Base-by-base conservation (phyloP, 306 rosid genomes). In the Prinsepia uniflora region DNA sequence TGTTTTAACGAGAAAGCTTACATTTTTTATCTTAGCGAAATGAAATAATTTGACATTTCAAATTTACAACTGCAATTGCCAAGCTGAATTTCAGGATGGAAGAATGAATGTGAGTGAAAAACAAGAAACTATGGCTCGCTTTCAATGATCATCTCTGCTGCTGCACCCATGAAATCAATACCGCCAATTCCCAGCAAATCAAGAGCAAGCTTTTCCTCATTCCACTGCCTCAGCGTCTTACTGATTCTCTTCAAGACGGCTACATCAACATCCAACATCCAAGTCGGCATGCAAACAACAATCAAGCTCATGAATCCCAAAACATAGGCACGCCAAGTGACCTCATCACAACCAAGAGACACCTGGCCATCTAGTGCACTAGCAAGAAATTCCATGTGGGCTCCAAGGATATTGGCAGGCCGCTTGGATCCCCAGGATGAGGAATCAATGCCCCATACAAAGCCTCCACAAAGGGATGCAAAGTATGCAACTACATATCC, bases 381-480 rank as follows among this genome's bases (percentile, higher is more conserved):
- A 5, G 94, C 98, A 34, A 93, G 83, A 81, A 93, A 93, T 74
- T 90, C 88, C 92, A 93, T 81, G 78, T 93, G 98, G 66, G 65
- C 74, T 20, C 88, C 88, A 40, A 94, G 85, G 74, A 90, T 83
- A 56, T 87, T 89, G 6, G 84, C 94, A 50, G 94, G 98, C 22
- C 94, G 77, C 76, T 84, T 90, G 43, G 98, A 87, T 58, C 86
- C 88, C 10, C 89, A 75, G 8, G 97, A 86, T 65, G 90, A 84
- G 43, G 97, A 94, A 75, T 90, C 97, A 13, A 85, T 83, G 42
- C 97, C 98, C 98, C 96, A 94, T 42, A 83, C 92, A 63, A 90
- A 90, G 48, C 92, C 88, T 13, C 97, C 97, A 55, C 96, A 90
- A 15, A 87, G 85, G 5, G 86, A 83, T 10, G 92, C 86, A 79